Evolutionary conservation across 352 stramenopile genomes (phyloP), one percentile per base, ranked within the genome.

Genomic region (Pythium vanterpoolii): DNA sequence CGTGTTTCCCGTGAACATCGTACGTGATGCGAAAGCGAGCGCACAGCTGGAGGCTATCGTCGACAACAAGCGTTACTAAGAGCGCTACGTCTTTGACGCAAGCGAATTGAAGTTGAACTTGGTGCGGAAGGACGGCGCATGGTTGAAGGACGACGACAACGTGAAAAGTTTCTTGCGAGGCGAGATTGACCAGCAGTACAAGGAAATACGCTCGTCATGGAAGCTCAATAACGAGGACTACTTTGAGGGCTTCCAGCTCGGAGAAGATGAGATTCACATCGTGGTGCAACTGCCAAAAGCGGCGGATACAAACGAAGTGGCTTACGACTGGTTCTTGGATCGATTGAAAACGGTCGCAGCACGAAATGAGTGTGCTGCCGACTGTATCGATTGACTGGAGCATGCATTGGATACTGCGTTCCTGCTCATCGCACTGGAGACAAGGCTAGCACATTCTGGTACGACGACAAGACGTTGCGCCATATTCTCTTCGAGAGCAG

Each of bases 381-480:
- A 51, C 34, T 64, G 3, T 58, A 59, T 55, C 53, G 46, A 7
- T 18, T 68, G 31, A 46, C 47, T 21, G 60, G 46, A 34, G n/a
- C 45, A 49, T 43, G 59, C 46, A 36, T 68, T 49, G 60, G 53
- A 31, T 68, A 59, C 38, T 68, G 63, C 46, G 60, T 63, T 38
- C 60, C 60, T 40, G 47, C 39, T 51, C 39, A 48, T 57, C 47
- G 57, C 57, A 50, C 3, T 42, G 48, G 27, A 31, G 48, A 59
- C 47, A 57, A 53, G 9, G 31, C 53, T 21, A 31, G 38, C 24
- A 48, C 57, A 27, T 27, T 64, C 10, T 64, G 57, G 57, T 64
- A 64, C 24, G 57, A 64, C 52, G 48, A 39, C 57, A 39, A 24
- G 27, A 54, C 39, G 30, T 47, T 64, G 39, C 23, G 40, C 57